Evolutionary conservation across 306 rosid species (phyloP).

Genomic region (Fragaria nilgerrensis): DNA sequence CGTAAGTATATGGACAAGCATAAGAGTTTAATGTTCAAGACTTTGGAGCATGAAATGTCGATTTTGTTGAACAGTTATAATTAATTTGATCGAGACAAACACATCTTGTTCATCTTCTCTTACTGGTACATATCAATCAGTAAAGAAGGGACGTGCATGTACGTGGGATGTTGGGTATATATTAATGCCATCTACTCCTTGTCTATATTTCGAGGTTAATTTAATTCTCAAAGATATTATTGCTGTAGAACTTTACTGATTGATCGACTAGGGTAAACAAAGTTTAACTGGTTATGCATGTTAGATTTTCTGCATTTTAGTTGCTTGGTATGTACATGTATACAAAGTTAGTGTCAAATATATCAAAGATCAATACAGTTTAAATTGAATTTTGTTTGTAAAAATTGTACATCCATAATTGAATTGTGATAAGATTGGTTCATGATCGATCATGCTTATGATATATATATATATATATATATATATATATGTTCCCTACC

Average conservation of each 20-base stretch:
- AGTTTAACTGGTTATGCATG: too few relatives aligned
- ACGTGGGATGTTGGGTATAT: conserved; percentile 51
- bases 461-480: background rate
- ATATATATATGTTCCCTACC: background rate
- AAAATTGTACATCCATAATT: background rate
- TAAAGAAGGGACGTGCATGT: conserved; percentile 28
- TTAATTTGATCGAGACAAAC: conserved; percentile 54
- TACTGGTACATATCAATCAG: background rate
- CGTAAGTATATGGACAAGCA: conserved; percentile 48
- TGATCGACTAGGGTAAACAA: background rate
- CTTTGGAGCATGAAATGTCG: conserved; percentile 35
- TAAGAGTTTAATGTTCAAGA: conserved; percentile 22
- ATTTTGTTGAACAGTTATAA: conserved; percentile 20
- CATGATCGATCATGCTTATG: background rate
- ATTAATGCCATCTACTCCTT: conserved; percentile 39
- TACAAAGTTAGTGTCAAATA: background rate
- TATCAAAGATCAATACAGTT: background rate
- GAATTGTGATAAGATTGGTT: conserved; percentile 1
- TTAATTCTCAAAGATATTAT: conserved; percentile 3
- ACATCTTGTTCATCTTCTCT: conserved; percentile 41
- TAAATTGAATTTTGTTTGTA: background rate
- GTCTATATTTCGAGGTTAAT: conserved; percentile 41
- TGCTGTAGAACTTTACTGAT: background rate
- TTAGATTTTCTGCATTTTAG: background rate
- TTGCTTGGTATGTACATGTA: background rate